These are phyloP conservation scores for Lichtheimia ramosa DNA, from an alignment of 371 early-diverging fungal genomes.

Conservation along the genomic window DNA sequence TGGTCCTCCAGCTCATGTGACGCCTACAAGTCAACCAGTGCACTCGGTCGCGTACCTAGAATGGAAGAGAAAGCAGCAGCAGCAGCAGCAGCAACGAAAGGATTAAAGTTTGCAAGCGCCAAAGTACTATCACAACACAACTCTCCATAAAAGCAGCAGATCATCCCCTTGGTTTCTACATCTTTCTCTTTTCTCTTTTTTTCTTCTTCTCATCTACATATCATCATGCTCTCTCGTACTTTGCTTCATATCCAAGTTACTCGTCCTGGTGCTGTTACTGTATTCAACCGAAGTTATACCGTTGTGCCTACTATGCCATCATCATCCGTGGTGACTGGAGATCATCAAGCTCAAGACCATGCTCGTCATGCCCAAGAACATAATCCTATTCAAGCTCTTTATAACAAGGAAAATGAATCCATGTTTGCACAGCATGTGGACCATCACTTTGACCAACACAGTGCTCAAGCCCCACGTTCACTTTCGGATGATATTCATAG, in stretches of 20 bases:
- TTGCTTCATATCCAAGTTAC: neutral
- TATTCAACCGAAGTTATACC: neutral
- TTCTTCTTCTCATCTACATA: neutral
- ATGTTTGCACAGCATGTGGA: conserved; percentile 3
- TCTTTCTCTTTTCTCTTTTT: conserved; percentile 1
- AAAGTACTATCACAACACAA: neutral
- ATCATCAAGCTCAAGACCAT: neutral
- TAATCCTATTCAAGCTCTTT: conserved; percentile 14
- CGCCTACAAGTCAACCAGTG: conserved; percentile 15
- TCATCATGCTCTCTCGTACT: conserved; percentile 3
- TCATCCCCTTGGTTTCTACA: neutral
- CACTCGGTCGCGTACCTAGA: conserved; percentile 36
- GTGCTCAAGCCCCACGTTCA: conserved; percentile 5
- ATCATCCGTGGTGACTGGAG: neutral
- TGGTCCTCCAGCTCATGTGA: conserved; percentile 35
- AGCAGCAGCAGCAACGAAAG: conserved; percentile 7
- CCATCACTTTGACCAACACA: conserved; percentile 3
- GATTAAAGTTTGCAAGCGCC: neutral
- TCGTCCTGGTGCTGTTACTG: neutral
- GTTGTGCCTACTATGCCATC: neutral
- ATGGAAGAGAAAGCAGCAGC: conserved; percentile 26
- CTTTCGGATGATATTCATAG: conserved; percentile 8
- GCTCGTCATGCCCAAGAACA: neutral
- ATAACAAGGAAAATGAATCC: conserved; percentile 13
- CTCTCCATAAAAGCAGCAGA: neutral